Evolutionary conservation across 495 filamentous ascomycete genomes (phyloP).

Genomic region (Chaetomium tenue): DNA sequence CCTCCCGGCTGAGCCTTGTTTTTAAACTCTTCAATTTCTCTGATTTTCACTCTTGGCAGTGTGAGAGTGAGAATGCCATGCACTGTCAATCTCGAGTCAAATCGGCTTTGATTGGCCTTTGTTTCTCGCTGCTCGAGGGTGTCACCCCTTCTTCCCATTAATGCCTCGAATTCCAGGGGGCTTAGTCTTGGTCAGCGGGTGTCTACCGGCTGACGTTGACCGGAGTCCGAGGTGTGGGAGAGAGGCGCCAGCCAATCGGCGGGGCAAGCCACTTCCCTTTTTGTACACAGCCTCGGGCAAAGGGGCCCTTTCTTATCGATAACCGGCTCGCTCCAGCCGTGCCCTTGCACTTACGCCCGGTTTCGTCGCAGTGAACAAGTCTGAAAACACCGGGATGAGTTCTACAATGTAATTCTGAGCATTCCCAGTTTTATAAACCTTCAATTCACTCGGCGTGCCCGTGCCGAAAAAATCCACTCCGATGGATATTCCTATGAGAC

Average conservation of each 20-base stretch:
- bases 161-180: background rate
- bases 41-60: too few species aligned
- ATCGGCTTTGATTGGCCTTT: background rate
- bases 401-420: conserved; percentile 45
- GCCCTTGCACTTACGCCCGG: conserved; percentile 15
- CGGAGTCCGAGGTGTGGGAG: background rate
- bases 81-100: background rate
- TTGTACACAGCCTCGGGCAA: conserved; percentile 24
- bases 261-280: conserved; percentile 10
- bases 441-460: conserved; percentile 21
- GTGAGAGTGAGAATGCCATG: background rate
- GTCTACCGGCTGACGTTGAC: background rate
- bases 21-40: too few species aligned
- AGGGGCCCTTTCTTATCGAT: conserved; percentile 30
- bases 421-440: conserved; percentile 32
- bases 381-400: conserved; percentile 34
- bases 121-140: background rate
- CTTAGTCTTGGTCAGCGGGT: conserved; percentile 7
- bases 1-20: too few species aligned
- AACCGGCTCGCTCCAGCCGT: conserved; percentile 6
- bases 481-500: conserved; percentile 26
- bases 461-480: conserved; percentile 22
- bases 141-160: too few species aligned
- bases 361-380: conserved; percentile 13
- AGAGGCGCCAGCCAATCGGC: background rate